Percentiles rank a stretch among this genome's conserved stretches.
Evolutionary conservation across 495 filamentous ascomycete species (phyloP).

Genomic region (Hypoxylon crocopeplum): DNA sequence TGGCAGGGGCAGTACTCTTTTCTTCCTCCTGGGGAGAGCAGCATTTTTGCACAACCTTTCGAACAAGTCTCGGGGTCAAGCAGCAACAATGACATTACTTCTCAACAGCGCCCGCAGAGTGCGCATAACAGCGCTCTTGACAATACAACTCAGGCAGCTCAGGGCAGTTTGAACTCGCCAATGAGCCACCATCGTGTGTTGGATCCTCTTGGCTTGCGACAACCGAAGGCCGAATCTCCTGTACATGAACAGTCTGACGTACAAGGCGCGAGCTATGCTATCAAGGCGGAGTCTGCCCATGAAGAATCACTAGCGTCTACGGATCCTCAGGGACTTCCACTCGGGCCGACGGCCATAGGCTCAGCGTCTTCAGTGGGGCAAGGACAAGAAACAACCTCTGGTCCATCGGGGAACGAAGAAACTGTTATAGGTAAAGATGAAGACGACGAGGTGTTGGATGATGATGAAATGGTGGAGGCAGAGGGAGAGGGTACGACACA

Average conservation of each 20-base stretch:
- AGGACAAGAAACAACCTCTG: conserved; percentile 39
- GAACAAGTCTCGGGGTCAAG: conserved; percentile 52
- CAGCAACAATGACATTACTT: conserved; percentile 50
- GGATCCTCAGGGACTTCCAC: conserved; percentile 48
- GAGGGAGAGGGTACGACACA: conserved; percentile 55
- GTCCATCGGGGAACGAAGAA: conserved; percentile 50
- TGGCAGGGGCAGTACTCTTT: conserved; percentile 66
- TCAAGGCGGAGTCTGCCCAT: conserved; percentile 48
- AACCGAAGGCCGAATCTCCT: conserved; percentile 45
- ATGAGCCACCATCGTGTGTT: conserved; percentile 47
- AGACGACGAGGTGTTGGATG: conserved; percentile 60
- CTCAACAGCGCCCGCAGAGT: conserved; percentile 51
- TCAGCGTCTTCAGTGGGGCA: conserved; percentile 51
- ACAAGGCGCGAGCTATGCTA: conserved; percentile 46
- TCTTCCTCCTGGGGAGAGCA: conserved; percentile 58
- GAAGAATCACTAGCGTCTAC: conserved; percentile 54
- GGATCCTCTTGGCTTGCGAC: conserved; percentile 55
- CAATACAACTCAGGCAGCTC: conserved; percentile 41
- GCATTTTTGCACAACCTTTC: conserved; percentile 56
- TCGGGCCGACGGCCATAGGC: conserved; percentile 50
- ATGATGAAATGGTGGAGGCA: conserved; percentile 58
- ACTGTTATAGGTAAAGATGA: conserved; percentile 57
- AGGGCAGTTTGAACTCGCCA: conserved; percentile 41
- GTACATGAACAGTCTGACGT: conserved; percentile 47
- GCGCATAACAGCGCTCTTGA: conserved; percentile 45